These are phyloP conservation scores for Fusarium sp. DNA, from an alignment of 2,329 filamentous ascomycete genomes.

Conservation along the genomic window DNA sequence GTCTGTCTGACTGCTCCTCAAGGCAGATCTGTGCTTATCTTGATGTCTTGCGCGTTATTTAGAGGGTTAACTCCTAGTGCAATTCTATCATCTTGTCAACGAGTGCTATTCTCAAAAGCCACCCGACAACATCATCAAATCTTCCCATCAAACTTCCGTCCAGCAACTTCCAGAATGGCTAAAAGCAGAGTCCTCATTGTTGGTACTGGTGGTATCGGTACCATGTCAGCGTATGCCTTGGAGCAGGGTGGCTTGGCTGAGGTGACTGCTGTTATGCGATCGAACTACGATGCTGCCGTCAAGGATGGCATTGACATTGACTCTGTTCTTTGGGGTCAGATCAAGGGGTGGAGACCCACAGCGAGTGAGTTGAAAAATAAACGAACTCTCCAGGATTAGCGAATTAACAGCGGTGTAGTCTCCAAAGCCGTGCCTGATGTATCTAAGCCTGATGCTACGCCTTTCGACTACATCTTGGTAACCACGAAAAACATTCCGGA, in stretches of 20 bases:
- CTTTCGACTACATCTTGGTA: neutral
- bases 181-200: neutral
- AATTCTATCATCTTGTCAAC: too few species aligned
- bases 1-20: too few species aligned
- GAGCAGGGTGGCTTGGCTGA: neutral
- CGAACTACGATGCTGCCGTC: neutral
- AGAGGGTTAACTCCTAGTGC: too few species aligned
- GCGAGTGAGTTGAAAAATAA: neutral
- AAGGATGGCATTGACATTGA: neutral
- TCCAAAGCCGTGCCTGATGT: too few species aligned
- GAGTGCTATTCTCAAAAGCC: too few species aligned
- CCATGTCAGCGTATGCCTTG: neutral
- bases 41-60: too few species aligned
- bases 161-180: neutral
- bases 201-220: neutral
- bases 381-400: neutral
- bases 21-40: too few species aligned
- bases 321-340: neutral
- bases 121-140: too few species aligned
- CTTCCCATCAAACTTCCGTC: too few species aligned
- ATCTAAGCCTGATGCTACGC: neutral
- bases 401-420: too few species aligned
- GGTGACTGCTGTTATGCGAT: neutral
- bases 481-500: neutral
- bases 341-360: neutral